A percentile compares a stretch with the other conserved stretches of the same genome.
These are phyloP conservation scores for Jackrogersella multiformis DNA, from an alignment of 495 filamentous ascomycete genomes.

Conservation along the genomic window DNA sequence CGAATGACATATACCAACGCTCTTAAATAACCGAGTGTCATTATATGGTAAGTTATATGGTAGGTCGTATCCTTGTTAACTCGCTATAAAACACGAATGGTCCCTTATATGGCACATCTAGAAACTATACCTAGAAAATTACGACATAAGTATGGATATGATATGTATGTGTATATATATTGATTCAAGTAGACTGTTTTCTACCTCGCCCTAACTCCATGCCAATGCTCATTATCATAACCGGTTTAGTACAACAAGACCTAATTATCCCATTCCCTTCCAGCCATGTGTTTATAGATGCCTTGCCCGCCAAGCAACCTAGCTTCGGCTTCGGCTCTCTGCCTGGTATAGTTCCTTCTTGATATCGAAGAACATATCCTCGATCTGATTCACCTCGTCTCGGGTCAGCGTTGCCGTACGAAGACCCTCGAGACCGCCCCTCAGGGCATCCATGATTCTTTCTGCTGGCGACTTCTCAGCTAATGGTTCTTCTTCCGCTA, in stretches of 20 bases:
- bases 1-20: background rate
- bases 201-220: constrained; percentile 24
- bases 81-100: no score
- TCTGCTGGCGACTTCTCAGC: constrained; percentile 32
- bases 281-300: constrained; percentile 12
- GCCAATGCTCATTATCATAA: constrained; percentile 26
- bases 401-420: constrained; percentile 60
- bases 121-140: background rate
- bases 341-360: constrained; percentile 71
- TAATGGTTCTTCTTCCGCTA: background rate
- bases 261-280: constrained; percentile 13
- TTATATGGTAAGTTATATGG: background rate
- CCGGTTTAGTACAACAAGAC: background rate
- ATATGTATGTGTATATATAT: constrained; percentile 7
- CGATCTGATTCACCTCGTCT: constrained; percentile 65
- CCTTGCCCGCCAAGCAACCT: constrained; percentile 6
- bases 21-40: background rate
- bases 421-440: constrained; percentile 60
- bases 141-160: background rate
- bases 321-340: constrained; percentile 55
- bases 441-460: constrained; percentile 61
- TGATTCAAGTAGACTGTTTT: constrained; percentile 8
- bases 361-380: constrained; percentile 74
- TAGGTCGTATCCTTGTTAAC: no score
- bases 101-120: background rate